Evolutionary conservation across 2,329 filamentous ascomycete species (phyloP).

Genomic region (Thermothelomyces thermophilus): DNA sequence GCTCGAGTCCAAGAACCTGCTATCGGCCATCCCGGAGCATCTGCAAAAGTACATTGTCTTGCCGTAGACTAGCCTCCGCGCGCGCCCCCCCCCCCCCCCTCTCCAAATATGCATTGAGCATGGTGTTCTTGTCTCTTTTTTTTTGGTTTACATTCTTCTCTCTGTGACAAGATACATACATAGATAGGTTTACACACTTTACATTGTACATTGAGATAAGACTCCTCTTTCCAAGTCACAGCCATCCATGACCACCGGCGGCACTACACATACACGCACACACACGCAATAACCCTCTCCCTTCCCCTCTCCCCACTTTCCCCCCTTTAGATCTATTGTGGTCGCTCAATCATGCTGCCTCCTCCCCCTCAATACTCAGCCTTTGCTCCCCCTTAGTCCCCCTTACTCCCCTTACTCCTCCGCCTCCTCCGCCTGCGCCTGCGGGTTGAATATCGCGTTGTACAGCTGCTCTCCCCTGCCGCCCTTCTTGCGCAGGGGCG

Average conservation of each 20-base stretch:
- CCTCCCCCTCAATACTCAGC: neutral
- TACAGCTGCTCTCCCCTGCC: slow-evolving; percentile 27
- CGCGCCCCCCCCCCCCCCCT: too few relatives aligned
- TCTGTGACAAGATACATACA: neutral
- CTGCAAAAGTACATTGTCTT: slow-evolving; percentile 92
- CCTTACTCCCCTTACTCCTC: too few relatives aligned
- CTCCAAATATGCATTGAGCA: neutral
- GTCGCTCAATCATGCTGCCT: neutral
- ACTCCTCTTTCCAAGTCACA: neutral
- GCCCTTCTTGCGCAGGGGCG: neutral
- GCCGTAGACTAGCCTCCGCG: slow-evolving; percentile 46
- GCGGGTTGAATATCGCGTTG: slow-evolving; percentile 27
- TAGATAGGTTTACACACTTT: neutral
- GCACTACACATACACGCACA: too few relatives aligned
- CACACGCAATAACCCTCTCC: too few relatives aligned
- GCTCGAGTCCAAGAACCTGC: slow-evolving; percentile 78
- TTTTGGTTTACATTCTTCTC: neutral
- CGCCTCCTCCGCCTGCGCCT: slow-evolving; percentile 10
- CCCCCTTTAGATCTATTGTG: too few relatives aligned
- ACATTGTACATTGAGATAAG: neutral
- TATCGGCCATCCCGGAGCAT: slow-evolving; percentile 74
- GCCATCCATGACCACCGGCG: too few relatives aligned
- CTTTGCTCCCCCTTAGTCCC: neutral
- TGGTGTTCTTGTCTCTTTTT: neutral
- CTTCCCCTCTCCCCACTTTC: too few relatives aligned